Evolutionary conservation across 1,139 yeast species (phyloP), one percentile per base, ranked within the genome.

Genomic region (Protomyces gravidus): DNA sequence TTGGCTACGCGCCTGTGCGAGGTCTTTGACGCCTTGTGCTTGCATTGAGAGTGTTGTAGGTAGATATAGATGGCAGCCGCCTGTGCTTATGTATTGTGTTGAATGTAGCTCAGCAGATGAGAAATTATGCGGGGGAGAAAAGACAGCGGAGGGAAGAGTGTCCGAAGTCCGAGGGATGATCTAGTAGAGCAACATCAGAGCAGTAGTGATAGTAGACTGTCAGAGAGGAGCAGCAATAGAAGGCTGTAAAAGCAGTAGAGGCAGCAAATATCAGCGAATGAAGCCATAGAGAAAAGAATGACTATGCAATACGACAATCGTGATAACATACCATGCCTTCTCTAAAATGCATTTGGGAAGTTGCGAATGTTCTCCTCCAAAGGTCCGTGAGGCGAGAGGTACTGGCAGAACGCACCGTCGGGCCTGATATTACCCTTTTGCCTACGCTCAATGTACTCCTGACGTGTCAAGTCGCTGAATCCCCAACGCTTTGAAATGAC

Each of bases 401-500:
- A 92, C 86, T 92, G 92, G 75, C 92, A 97, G 81, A 86, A 92
- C 77, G 97, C 95, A 86, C 98, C 98, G 73, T 92, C 98, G 73
- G 90, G 97, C 82, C 87, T 88, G 75, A 92, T 95, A 83, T 90
- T 96, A 82, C 96, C 96, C 75, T 89, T 86, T 78, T 85, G 85
- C 81, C 92, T 89, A 81, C 86, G 88, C 75, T 82, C 85, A 75
- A 89, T 82, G 84, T 92, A 92, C 75, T 92, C 97, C 65, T 82
- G 96, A 82, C 98, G 88, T 94, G 90, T 83, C 76, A 92, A 86
- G 79, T 88, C 88, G 80, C 98, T 92, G 97, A 92, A 92, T 81
- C 98, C 98, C 98, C 98, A 92, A 83, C 94, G 94, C 95, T 92
- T 92, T 70, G 98, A 92, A 79, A 92, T 81, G 74, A 92, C 92